Conservation (phyloP, 208 protist species). For the Wallacemonas collosoma region DNA sequence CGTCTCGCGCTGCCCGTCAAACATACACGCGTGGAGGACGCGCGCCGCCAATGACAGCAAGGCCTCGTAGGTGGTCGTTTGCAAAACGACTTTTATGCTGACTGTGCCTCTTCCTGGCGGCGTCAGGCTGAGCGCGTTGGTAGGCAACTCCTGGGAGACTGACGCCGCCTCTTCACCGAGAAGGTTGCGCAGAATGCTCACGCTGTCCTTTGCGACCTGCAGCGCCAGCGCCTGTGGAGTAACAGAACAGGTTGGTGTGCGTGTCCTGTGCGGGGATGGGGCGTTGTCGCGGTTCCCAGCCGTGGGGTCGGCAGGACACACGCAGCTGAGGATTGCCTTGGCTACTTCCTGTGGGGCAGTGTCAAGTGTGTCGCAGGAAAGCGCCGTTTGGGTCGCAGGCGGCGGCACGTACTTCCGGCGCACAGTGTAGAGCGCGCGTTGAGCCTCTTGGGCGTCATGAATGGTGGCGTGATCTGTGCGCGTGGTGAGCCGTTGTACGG, state of each 20-base stretch:
- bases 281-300: too few species aligned
- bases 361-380: conserved; percentile 30
- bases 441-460: conserved; percentile 42
- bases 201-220: conserved; percentile 8
- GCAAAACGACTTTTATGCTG: not conserved
- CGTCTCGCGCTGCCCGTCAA: not conserved
- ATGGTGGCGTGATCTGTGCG: conserved; percentile 53
- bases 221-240: not conserved
- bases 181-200: conserved; percentile 20
- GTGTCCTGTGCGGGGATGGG: too few species aligned
- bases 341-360: not conserved
- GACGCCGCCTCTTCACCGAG: conserved; percentile 2
- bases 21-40: not conserved
- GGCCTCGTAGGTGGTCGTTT: not conserved
- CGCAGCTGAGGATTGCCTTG: not conserved
- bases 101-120: not conserved
- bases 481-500: conserved; percentile 34
- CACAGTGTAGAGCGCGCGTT: conserved; percentile 74
- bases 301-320: not conserved
- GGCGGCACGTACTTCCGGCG: conserved; percentile 56
- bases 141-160: not conserved
- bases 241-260: not conserved
- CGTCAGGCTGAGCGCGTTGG: not conserved
- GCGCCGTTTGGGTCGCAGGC: conserved; percentile 26
- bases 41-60: conserved; percentile 1